Evolutionary conservation across 805 yeast species (phyloP), one percentile per base, ranked within the genome.

Genomic region (Hanseniaspora lindneri): DNA sequence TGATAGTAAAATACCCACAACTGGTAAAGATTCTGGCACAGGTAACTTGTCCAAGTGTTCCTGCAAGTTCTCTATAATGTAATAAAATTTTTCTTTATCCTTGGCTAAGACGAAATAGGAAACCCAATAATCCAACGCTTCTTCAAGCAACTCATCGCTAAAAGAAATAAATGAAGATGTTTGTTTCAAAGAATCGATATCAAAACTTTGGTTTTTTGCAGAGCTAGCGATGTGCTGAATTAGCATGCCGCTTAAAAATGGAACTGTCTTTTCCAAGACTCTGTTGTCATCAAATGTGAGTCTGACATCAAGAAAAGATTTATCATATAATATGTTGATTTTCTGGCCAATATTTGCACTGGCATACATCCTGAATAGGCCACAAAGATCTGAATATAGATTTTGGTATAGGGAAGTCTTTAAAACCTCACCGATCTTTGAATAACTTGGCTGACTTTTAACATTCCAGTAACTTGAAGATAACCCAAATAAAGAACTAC

Each of bases 271-370:
- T 1, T 23, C 61, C 44, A 6, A 55, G 58, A 6, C 21, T 11
- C 72, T 61, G n/a, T 55, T 54, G 46, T 73, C 78, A 13, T 67
- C 66, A n/a, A 82, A 61, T 34, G 67, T 74, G 9, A 89, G 61
- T 3, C 75, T 76, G 1, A 92, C 54, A 4, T 70, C 72, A 0
- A 83, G 87, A 0, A 65, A 56, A 0, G 95, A 94, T 37, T 75
- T 60, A 39, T 74, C 71, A 2, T 79, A 77, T 29, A 80, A 58
- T 56, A 81, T 65, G 32, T 68, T 67, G 44, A 89, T 62, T 35
- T 67, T 66, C 47, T 95, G 68, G 0, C 86, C 86, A 16, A 37
- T 23, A 16, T 37, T 37, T n/a, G 8, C 20, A n/a, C 14, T 5
- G 3, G 25, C 14, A n/a, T 37, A 37, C 25, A 6, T 37, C 17